phyloP scores from a whole-genome alignment of 2,329 filamentous ascomycete genomes.

The Penicillium sp. region DNA sequence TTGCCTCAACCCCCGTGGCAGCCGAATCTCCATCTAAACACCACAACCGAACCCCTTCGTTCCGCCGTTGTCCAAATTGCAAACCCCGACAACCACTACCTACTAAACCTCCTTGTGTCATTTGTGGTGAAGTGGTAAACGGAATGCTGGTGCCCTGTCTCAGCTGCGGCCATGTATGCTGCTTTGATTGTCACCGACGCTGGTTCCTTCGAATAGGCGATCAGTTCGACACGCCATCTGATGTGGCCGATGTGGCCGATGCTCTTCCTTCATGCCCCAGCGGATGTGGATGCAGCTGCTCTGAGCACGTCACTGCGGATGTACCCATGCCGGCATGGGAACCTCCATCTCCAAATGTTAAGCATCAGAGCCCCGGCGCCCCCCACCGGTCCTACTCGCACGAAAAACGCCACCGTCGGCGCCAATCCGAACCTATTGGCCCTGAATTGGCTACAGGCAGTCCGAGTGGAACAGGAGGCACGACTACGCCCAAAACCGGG shows the following conservation, averaged over 20 bases:
- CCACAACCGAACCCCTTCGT: constrained; percentile 16
- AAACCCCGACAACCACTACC: constrained; percentile 34
- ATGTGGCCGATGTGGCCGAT: constrained; percentile 12
- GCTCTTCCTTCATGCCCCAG: constrained; percentile 41
- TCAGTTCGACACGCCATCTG: constrained; percentile 11
- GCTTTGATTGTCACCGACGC: constrained; percentile 44
- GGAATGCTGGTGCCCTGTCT: constrained; percentile 49
- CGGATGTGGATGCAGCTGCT: constrained; percentile 50
- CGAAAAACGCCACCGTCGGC: constrained; percentile 22
- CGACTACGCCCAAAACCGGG: constrained; percentile 14
- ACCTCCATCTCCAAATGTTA: constrained; percentile 13
- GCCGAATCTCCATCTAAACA: constrained; percentile 21
- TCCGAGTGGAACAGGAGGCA: constrained; percentile 6
- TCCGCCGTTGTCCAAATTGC: constrained; percentile 37
- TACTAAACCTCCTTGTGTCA: constrained; percentile 41
- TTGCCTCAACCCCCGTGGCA: constrained; percentile 23
- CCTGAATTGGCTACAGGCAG: constrained; percentile 9
- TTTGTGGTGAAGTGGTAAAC: constrained; percentile 44
- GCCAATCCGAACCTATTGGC: constrained; percentile 18
- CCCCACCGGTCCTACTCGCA: constrained; percentile 4
- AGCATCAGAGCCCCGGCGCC: not conserved
- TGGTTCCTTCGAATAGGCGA: constrained; percentile 37
- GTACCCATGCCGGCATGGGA: constrained; percentile 32
- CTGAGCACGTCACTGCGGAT: constrained; percentile 36
- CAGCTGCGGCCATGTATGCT: constrained; percentile 49